These are phyloP conservation scores for Capsicum baccatum DNA, from an alignment of 257 asterid genomes.

Conservation along the genomic window DNA sequence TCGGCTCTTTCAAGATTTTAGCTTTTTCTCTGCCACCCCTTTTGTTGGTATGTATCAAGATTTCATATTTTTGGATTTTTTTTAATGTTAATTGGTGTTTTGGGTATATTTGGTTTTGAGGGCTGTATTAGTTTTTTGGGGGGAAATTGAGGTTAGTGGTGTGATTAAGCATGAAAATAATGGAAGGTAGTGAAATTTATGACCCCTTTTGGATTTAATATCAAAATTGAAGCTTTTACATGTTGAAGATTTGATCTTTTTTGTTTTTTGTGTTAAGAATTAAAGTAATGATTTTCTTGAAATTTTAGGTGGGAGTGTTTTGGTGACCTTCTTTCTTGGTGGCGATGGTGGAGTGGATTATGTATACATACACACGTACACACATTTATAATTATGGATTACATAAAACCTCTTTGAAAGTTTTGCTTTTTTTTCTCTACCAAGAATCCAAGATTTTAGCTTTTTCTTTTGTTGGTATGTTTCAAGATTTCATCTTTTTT, in stretches of 20 bases:
- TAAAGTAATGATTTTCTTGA: background rate
- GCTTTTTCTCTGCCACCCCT: background rate
- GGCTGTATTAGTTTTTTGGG: background rate
- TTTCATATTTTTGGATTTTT: background rate
- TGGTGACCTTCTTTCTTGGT: background rate
- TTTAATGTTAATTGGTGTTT: background rate
- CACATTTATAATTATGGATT: conserved; percentile 7
- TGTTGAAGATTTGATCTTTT: background rate
- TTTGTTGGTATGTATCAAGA: conserved; percentile 11
- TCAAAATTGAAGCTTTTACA: conserved; percentile 8
- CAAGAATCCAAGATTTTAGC: background rate
- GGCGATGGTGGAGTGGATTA: background rate
- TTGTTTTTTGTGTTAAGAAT: background rate
- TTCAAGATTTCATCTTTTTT: background rate
- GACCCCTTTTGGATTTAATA: background rate
- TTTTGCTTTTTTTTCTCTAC: background rate
- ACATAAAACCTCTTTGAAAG: background rate
- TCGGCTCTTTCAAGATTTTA: background rate
- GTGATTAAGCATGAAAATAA: conserved; percentile 10
- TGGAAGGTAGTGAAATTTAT: background rate
- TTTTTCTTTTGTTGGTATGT: conserved; percentile 25
- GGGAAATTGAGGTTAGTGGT: background rate
- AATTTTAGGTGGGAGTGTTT: background rate
- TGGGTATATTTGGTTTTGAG: background rate
- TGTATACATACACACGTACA: background rate